phyloP scores from a whole-genome alignment of 495 filamentous ascomycete species.

The Penicillium bovifimosum region DNA sequence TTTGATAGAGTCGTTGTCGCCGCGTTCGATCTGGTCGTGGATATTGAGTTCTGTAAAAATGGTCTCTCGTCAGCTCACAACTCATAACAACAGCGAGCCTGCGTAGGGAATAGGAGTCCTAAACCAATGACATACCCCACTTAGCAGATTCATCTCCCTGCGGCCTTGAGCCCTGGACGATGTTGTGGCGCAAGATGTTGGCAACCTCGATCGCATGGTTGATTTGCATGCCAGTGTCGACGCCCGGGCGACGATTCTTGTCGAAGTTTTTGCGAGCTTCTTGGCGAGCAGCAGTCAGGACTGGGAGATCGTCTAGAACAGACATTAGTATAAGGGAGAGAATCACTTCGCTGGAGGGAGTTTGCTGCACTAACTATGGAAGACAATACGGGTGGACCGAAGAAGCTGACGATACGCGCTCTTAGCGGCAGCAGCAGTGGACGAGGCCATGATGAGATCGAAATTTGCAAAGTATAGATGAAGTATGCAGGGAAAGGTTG shows the following conservation, averaged over 20 bases:
- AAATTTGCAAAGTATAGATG: not conserved
- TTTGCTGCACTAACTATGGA: conserved; percentile 55
- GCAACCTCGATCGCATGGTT: conserved; percentile 80
- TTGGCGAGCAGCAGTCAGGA: conserved; percentile 62
- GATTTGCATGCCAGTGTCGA: conserved; percentile 52
- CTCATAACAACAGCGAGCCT: no score
- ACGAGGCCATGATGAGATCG: conserved; percentile 16
- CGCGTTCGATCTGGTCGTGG: conserved; percentile 83
- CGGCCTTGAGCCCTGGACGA: conserved; percentile 73
- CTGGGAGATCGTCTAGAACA: conserved; percentile 56
- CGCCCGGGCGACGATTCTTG: conserved; percentile 50
- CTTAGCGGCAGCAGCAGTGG: conserved; percentile 52
- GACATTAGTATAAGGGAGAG: not conserved
- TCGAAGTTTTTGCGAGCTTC: conserved; percentile 69
- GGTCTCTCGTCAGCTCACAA: conserved; percentile 5
- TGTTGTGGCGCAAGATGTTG: conserved; percentile 70
- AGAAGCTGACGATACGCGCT: conserved; percentile 78
- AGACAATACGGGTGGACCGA: conserved; percentile 76
- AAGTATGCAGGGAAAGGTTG: not conserved
- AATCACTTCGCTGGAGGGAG: not conserved
- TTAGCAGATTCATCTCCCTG: conserved; percentile 47
- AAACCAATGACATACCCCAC: conserved; percentile 53
- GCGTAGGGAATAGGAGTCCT: not conserved
- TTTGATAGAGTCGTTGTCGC: conserved; percentile 86
- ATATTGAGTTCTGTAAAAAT: conserved; percentile 65